Base-by-base conservation (phyloP, 331 rosid species). In the Acacia concinna region DNA sequence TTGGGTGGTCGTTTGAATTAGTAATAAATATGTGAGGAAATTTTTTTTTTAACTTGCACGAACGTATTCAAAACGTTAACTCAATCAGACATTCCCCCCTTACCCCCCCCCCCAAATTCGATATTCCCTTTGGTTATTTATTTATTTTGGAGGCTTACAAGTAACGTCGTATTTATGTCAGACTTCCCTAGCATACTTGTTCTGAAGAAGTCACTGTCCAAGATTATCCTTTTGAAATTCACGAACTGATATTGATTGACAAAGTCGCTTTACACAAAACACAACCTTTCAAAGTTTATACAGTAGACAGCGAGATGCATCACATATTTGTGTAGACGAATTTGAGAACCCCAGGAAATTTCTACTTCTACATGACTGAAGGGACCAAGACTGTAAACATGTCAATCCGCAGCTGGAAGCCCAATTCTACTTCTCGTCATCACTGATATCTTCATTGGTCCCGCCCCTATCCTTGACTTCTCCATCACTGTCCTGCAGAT, bases 401-500 rank as follows among this genome's bases (percentile, higher is more conserved):
- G 51, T 69, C 68, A 62, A 71, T 47, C 69, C 67, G 57, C 64
- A 60, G 47, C 64, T 13, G 57, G 60, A 76, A 72, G 49, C 47
- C 74, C 56, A 77, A 78, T 47, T 72, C 64, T 79, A 81, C 54
- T 89, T 84, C 64, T 93, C 90, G 30, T 88, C 86, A 10, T 84
- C 90, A 77, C 86, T 75, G 70, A 64, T 79, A 49, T 77, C 88
- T 67, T 81, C 88, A 76, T 84, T 83, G 64, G 72, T 79, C 79
- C 82, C 84, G 64, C 71, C 84, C 51, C 59, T 82, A 9, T 79
- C 95, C 82, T 90, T 83, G 73, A 87, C 87, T 84, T 92, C 97
- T 68, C 92, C 96, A n/a, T 90, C 97, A 80, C 97, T 94, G 77
- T 44, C 78, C 83, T 82, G 87, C 73, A 81, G 82, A 65, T 86